phyloP scores from a whole-genome alignment of 1,284 basidiomycete genomes.

The Sanghuangporus baumii region DNA sequence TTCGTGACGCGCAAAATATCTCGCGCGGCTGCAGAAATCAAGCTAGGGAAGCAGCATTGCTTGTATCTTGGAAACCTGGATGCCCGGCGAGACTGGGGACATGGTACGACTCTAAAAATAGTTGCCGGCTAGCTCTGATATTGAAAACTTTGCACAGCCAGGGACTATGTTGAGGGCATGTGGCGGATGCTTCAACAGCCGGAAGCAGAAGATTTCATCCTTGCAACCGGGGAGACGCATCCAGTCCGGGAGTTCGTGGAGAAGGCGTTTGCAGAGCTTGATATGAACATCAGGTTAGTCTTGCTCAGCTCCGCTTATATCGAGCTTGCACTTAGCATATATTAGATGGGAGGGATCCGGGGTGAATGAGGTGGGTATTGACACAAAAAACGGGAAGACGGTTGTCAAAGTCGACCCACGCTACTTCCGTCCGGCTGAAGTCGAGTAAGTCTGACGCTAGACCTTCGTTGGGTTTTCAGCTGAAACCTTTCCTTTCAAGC shows the following conservation, averaged over 20 bases:
- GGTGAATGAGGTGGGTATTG: constrained; percentile 69
- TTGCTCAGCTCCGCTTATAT: constrained; percentile 7
- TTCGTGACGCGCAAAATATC: constrained; percentile 93
- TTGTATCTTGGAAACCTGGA: constrained; percentile 89
- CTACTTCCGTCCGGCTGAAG: constrained; percentile 89
- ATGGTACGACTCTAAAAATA: constrained; percentile 50
- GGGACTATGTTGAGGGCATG: constrained; percentile 91
- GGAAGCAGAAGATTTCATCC: constrained; percentile 78
- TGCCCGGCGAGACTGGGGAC: constrained; percentile 91
- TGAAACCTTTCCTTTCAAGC: constrained; percentile 31
- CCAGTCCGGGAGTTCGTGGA: constrained; percentile 86
- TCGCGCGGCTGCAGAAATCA: constrained; percentile 85
- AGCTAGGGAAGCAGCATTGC: constrained; percentile 77
- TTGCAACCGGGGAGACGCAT: constrained; percentile 91
- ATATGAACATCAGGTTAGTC: constrained; percentile 58
- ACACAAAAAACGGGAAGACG: constrained; percentile 58
- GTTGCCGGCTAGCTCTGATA: background rate
- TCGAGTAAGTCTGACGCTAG: constrained; percentile 59
- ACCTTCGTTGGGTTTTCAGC: background rate
- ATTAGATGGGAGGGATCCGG: constrained; percentile 70
- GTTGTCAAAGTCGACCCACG: constrained; percentile 76
- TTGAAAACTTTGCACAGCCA: constrained; percentile 40
- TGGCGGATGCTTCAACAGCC: constrained; percentile 91
- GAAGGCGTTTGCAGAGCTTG: constrained; percentile 70
- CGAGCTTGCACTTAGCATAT: background rate